Base-by-base conservation (phyloP, 1,139 yeast genomes). In the Magnusiomyces sp. region DNA sequence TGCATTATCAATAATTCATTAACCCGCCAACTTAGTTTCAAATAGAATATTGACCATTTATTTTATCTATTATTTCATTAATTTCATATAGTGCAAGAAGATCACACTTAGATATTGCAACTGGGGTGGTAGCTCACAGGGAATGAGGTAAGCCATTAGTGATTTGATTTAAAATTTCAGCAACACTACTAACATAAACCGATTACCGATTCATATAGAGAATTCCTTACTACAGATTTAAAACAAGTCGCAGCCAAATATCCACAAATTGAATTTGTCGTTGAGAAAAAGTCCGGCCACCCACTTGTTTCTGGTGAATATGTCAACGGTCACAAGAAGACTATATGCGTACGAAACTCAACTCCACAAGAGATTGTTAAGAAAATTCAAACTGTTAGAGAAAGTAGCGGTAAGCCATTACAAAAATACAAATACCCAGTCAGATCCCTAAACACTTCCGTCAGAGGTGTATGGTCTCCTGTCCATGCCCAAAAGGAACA, bases 391-490 rank as follows among this genome's bases (percentile, higher is more conserved):
- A 72, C 72, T 56, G 72, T 76, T 66, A 76, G 74, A 59, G 77
- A 83, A 63, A 71, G 83, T 11, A 73, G 82, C 33, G 84, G 83
- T 34, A 79, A 76, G 48, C 74, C 79, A 48, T 63, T 85, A 53
- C 70, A 74, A 57, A 81, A 80, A 62, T 78, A 85, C 55, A 74
- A 77, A 58, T 81, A 83, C 57, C 83, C 84, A 58, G 97, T 92
- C 41, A 77, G 80, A 65, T 83, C 95, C 43, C 68, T 75, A 53
- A 92, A 90, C 66, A 79, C 78, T 54, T 83, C 95, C 47, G 92
- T 92, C 16, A 83, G 99, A 75, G 99, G 98, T 61, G 75, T 92
- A 49, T 92, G 99, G 98, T 88, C 97, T 46, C 98, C 98, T 51
- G 75, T 92, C 73, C 97, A 92, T 65, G 80, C 77, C 49, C 81